Evolutionary conservation across 2,329 filamentous ascomycete species (phyloP).

Genomic region (Chaetomium strumarium): DNA sequence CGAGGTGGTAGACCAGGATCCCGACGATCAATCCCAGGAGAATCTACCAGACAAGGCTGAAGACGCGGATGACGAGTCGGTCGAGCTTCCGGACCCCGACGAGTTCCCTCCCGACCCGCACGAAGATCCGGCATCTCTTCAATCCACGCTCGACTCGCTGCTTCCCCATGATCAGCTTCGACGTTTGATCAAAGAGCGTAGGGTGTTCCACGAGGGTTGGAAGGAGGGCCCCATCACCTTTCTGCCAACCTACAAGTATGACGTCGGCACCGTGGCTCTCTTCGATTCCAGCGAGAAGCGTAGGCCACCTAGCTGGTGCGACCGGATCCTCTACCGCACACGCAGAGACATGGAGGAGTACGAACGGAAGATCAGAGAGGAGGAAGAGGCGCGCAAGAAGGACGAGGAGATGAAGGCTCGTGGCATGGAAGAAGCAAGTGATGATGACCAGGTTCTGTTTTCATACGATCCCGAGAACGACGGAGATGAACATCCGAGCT

Average conservation of each 20-base stretch:
- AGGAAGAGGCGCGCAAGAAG: constrained; percentile 59
- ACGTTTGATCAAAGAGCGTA: constrained; percentile 66
- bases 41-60: constrained; percentile 18
- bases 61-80: constrained; percentile 35
- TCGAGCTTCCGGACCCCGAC: constrained; percentile 54
- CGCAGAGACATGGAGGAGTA: constrained; percentile 62
- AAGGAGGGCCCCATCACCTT: constrained; percentile 82
- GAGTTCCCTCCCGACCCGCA: constrained; percentile 62
- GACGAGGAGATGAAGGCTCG: constrained; percentile 82
- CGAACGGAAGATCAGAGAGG: constrained; percentile 57
- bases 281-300: constrained; percentile 97
- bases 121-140: constrained; percentile 77
- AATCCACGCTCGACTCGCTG: constrained; percentile 81
- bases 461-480: constrained; percentile 85
- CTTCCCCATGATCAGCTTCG: constrained; percentile 84
- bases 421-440: constrained; percentile 65
- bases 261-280: constrained; percentile 82
- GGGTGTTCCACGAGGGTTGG: constrained; percentile 88
- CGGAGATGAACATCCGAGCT: constrained; percentile 36
- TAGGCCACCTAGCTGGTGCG: constrained; percentile 91
- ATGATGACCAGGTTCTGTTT: constrained; percentile 80
- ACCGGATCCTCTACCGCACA: constrained; percentile 83
- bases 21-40: constrained; percentile 24
- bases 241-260: constrained; percentile 95
- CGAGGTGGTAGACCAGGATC: constrained; percentile 36